Evolutionary conservation across 2,329 filamentous ascomycete species (phyloP), one percentile per base, ranked within the genome.

Genomic region (Plenodomus tracheiphilus): DNA sequence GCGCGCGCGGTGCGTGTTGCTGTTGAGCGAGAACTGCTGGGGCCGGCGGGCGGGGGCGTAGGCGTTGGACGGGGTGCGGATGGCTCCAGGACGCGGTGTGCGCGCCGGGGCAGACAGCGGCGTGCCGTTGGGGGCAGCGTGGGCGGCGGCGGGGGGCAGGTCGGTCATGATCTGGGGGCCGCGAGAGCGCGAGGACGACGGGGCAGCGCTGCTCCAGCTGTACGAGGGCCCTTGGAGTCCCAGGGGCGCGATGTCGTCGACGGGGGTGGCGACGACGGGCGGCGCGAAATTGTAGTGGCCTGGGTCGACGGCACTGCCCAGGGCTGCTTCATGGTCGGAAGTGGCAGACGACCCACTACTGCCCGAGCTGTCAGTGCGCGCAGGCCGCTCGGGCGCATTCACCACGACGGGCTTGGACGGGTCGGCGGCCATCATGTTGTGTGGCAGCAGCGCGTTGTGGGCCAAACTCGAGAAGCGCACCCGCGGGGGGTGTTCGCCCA

Each of bases 1-100:
- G 52, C 84, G 79, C 53, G 81, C 77, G 47, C 79, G 78, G 56
- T 76, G 76, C 18, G 70, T 74, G 28, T 53, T 56, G 25, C 60
- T 74, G 61, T 74, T 75, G 48, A 77, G 57, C 6, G 74, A 74
- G 59, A 77, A 78, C 61, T 79, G 77, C 51, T 75, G 69, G 4
- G 78, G 78, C 32, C 77, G 66, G 40, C 78, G 70, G 36, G 76
- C 70, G 13, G 78, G 78, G 16, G 74, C 74, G 57, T 81, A 81
- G 37, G 78, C 75, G 54, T 79, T 79, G 34, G 75, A 77, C 17
- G 77, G 77, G 20, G 76, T 77, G 46, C 78, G 63, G 10, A 74
- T 68, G n/a, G 75, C 74, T 2, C 58, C 58, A 13, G 78, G 78
- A 21, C 78, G 70, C 17, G 61, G 53, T 9, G 62, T 47, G 40